Evolutionary conservation across 164 flowering plant genomes (phyloP), one percentile per base, ranked within the genome.

Genomic region (Tetrastigma voinierianum): DNA sequence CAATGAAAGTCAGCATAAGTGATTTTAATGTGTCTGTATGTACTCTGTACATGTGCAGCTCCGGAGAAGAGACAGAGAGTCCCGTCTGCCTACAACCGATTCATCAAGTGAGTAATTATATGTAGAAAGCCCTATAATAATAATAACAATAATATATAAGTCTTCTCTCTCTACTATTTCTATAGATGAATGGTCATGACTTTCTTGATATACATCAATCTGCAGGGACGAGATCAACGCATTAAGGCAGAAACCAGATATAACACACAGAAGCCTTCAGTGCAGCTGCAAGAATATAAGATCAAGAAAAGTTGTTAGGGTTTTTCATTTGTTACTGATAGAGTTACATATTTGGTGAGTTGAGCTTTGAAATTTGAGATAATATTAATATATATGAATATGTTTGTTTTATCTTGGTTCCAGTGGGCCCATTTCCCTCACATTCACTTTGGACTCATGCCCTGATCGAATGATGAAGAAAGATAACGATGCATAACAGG

Each of bases 31-130:
- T 67, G 69, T 73, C 55, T 71, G 61, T 78, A 15, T 61, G 9
- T n/a, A n/a, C n/a, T 64, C 46, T 68, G 61, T 63, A 15, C 45
- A 25, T 67, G 58, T 74, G 57, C 78, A 87, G 91, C 87, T 63
- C 91, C 89, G 74, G 91, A 87, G 83, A 87, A 87, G 82, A 67
- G 91, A 80, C 91, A 87, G 80, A 83, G 91, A 79, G 91, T 87
- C 69, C 91, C 91, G n/a, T 87, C 91, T 40, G 91, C 91, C 48
- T 87, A 87, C 79, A 87, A 87, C 78, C 76, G 87, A 40, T 87
- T 87, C 81, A 87, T 87, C 82, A 87, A 87, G 91, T 87, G 56
- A 74, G 91, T 76, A 57, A 51, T 67, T 49, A 47, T 68, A 18
- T 55, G 6, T 32, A n/a, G n/a, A 7, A 32, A 32, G 6, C n/a